A percentile compares a stretch with the other conserved stretches of the same genome.
Evolutionary conservation across 306 rosid species (phyloP).

Genomic region (Glycyrrhiza uralensis): DNA sequence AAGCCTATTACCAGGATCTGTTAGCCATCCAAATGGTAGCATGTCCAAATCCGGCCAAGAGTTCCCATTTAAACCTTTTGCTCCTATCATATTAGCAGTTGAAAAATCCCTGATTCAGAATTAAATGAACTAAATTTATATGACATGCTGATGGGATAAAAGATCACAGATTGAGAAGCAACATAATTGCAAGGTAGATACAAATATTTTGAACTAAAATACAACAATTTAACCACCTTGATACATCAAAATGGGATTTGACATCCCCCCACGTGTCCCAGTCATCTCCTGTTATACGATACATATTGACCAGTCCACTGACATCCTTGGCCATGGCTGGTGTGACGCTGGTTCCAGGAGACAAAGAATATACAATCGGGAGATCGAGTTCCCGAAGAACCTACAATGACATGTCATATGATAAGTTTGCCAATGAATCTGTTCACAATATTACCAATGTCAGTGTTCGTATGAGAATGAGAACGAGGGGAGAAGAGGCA

Average conservation of each 20-base stretch:
- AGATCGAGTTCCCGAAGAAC: constrained; percentile 65
- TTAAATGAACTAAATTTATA: constrained; percentile 16
- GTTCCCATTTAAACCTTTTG: constrained; percentile 61
- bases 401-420: constrained; percentile 38
- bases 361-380: constrained; percentile 76
- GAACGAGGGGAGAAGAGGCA: background rate
- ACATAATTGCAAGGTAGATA: constrained; percentile 18
- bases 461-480: background rate
- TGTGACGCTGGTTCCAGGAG: constrained; percentile 89
- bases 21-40: constrained; percentile 96
- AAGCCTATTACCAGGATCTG: constrained; percentile 59
- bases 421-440: background rate
- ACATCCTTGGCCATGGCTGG: constrained; percentile 78
- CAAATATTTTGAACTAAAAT: constrained; percentile 7
- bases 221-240: constrained; percentile 50
- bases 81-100: constrained; percentile 70
- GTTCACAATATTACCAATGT: background rate
- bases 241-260: constrained; percentile 60
- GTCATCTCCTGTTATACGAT: constrained; percentile 90
- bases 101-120: constrained; percentile 67
- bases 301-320: constrained; percentile 74
- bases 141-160: background rate
- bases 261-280: constrained; percentile 95
- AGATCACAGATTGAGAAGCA: constrained; percentile 16
- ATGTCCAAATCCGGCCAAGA: constrained; percentile 99